Base-by-base conservation (phyloP, 768 basidiomycete genomes). In the Agaricus subrufescens region DNA sequence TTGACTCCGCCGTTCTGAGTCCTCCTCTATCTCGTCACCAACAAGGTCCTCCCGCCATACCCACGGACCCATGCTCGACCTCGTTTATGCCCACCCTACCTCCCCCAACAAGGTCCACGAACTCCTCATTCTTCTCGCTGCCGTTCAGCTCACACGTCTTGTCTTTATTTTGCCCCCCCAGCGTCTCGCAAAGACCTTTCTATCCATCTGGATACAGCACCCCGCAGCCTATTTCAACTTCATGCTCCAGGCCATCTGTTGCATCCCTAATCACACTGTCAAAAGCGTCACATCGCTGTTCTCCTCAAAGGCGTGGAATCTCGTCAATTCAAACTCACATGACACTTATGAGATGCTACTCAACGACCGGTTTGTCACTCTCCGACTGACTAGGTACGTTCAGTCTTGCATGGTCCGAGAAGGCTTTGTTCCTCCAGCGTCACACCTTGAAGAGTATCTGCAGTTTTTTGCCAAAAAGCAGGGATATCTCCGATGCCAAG, bases 1-100 rank as follows among this genome's bases (percentile, higher is more conserved):
- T 81, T 14, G 65, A 30, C 39, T 53, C 25, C 2, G 27, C 85
- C 86, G 0, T 60, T 74, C 0, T 88, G 85, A 84, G 67, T 85
- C n/a, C 64, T 79, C 10, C 66, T 87, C 30, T 73, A 76, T 45
- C 69, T 86, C 42, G 67, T 78, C 14, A 68, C 65, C 3, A 75
- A 74, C 66, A 79, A 75, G 64, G 71, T 84, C 10, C 69, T 65
- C 73, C 1, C 55, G 54, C 14, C 76, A 86, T 23, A 83, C 82
- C 0, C 66, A 69, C n/a, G 72, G 72, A 0, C 70, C 73, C 1
- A 61, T 81, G 34, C 61, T 77, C 40, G 73, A 76, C 48, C 66
- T 87, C 25, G 70, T 77, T 3, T 67, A 75, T 57, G 56, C 70
- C 1, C 70, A 83, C 46, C 64, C 81, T 9, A 27, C 52, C 4